Conservation (phyloP, 2,329 filamentous ascomycete species). For the Fusarium secorum region DNA sequence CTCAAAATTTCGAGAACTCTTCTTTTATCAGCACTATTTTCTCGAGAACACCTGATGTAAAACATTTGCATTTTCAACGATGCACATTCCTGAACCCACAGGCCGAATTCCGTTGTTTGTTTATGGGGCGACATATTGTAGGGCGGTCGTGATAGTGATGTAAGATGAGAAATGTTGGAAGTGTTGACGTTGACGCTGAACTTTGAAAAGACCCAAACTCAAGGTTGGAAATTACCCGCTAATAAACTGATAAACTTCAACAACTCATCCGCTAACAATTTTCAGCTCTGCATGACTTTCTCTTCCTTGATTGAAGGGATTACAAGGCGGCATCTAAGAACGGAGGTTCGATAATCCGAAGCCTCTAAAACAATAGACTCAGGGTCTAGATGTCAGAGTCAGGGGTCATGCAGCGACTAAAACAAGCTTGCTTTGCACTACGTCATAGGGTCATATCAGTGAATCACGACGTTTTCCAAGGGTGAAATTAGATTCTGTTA, state of each 20-base stretch:
- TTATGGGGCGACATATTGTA: neutral
- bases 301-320: neutral
- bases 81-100: neutral
- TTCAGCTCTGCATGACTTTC: neutral
- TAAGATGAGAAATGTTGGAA: neutral
- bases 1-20: neutral
- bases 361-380: neutral
- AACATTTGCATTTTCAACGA: neutral
- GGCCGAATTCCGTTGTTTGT: neutral
- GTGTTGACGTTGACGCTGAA: neutral
- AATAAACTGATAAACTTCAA: neutral
- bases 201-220: neutral
- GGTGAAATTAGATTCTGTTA: neutral
- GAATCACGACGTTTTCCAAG: constrained; percentile 30
- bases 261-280: neutral
- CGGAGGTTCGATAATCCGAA: neutral
- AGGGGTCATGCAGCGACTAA: constrained; percentile 20
- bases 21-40: neutral
- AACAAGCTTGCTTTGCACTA: constrained; percentile 28
- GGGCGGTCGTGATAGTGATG: neutral
- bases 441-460: constrained; percentile 23
- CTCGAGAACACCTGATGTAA: neutral
- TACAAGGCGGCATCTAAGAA: neutral
- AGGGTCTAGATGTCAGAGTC: neutral
- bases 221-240: neutral